Evolutionary conservation across 305 asterid species (phyloP).

Genomic region (Solanum chacoense): DNA sequence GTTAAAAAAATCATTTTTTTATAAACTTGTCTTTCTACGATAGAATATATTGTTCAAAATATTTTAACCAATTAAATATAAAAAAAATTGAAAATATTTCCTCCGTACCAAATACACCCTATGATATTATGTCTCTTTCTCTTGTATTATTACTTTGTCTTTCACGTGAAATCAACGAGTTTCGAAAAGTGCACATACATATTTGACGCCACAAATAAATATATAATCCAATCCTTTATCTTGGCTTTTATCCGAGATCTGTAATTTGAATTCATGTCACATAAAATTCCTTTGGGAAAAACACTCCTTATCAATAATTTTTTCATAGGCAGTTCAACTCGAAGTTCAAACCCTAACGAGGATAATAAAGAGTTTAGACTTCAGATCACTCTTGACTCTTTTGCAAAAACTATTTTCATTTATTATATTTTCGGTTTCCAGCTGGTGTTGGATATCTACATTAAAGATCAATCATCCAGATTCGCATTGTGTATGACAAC

Average conservation of each 20-base stretch:
- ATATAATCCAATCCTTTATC: neutral
- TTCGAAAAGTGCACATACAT: neutral
- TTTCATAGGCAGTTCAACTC: neutral
- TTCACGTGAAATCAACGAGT: neutral
- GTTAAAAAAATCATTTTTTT: neutral
- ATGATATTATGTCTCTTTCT: neutral
- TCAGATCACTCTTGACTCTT: neutral
- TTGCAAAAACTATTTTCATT: too few relatives aligned
- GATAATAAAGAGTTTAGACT: neutral
- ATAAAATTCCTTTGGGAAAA: accelerated
- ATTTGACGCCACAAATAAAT: neutral
- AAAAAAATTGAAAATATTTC: neutral
- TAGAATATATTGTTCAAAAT: neutral
- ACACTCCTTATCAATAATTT: neutral
- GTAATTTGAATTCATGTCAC: neutral
- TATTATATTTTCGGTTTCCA: accelerated
- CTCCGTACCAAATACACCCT: neutral
- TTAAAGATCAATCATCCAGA: neutral
- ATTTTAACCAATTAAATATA: neutral
- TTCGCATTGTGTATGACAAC: neutral
- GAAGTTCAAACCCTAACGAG: neutral
- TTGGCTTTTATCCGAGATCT: neutral
- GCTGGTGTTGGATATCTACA: neutral
- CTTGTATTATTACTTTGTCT: neutral
- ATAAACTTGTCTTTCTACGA: neutral